Evolutionary conservation across 2,329 filamentous ascomycete genomes (phyloP).

Genomic region (Fusarium domesticum): DNA sequence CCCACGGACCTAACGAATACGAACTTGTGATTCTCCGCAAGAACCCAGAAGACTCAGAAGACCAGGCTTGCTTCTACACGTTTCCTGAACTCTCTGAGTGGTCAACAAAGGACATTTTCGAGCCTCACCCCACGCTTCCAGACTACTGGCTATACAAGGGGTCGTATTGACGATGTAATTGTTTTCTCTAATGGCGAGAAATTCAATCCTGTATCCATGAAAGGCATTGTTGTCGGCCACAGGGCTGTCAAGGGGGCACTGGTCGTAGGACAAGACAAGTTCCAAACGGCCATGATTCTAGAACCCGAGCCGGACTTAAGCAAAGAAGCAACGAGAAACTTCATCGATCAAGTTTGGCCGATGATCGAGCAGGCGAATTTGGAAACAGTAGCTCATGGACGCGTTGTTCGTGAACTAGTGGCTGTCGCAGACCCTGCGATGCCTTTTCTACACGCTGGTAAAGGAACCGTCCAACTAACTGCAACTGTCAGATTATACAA

Average conservation of each 20-base stretch:
- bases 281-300: conserved; percentile 47
- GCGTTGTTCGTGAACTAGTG: conserved; percentile 41
- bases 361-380: conserved; percentile 42
- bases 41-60: conserved; percentile 34
- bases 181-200: conserved; percentile 52
- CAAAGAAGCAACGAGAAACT: conserved; percentile 12
- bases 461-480: conserved; percentile 46
- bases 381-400: conserved; percentile 44
- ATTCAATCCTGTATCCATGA: conserved; percentile 39
- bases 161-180: conserved; percentile 42
- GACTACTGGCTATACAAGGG: conserved; percentile 31
- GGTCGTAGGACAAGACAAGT: conserved; percentile 44
- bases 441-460: conserved; percentile 44
- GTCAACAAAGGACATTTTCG: conserved; percentile 37
- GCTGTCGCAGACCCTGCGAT: conserved; percentile 32
- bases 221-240: conserved; percentile 33
- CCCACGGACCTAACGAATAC: conserved; percentile 10
- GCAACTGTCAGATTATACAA: conserved; percentile 40
- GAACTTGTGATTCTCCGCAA: conserved; percentile 40
- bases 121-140: conserved; percentile 36
- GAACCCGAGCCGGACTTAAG: conserved; percentile 40
- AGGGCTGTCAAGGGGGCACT: conserved; percentile 40
- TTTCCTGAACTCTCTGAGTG: conserved; percentile 37
- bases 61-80: conserved; percentile 37
- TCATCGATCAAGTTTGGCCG: conserved; percentile 46